Base-by-base conservation (phyloP, 164 flowering plant species). In the Malania oleifera region DNA sequence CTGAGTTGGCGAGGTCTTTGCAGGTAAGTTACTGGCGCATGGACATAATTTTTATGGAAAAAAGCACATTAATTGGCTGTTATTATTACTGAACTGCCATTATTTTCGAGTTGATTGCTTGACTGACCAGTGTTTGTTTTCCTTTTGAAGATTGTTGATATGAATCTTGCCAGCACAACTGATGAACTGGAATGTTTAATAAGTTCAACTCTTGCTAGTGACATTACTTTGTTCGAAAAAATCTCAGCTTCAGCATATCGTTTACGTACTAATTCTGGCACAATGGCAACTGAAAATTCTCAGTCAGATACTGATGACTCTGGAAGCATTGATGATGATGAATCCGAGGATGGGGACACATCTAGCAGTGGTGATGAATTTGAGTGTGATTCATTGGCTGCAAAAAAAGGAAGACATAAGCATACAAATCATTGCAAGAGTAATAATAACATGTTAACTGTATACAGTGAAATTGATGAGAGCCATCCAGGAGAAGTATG, bases 181-280 rank as follows among this genome's bases (percentile, higher is more conserved):
- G 77, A 73, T 52, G 89, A 82, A 65, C 62, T 88, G 59, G 99
- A 90, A 70, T 38, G 34, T 40, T 63, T 72, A 35, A 78, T 93
- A 68, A 66, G 67, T 72, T 78, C 95, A 4, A 76, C 84, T n/a
- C 86, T 93, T 57, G 80, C 99, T 19, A 80, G 97, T 72, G 97
- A 93, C 68, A 82, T 93, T 40, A 88, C 88, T n/a, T 71, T 93
- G 64, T 93, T 88, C 72, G 99, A 93, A 56, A 93, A 93, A 79
- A 88, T 93, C 19, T 80, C 97, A 17, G 53, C 78, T 31, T 78
- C 80, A 58, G 73, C 91, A 8, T 93, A 85, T 61, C 97, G 99
- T 43, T 58, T 88, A 10, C 92, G 99, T n/a, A 61, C 69, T 58
- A 73, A 64, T 57, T 60, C 78, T 59, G 45, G 61, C 60, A 31